Percentiles rank a stretch among this genome's conserved stretches.
These are phyloP conservation scores for Schizophyllum commune DNA, from an alignment of 1,284 basidiomycete genomes.

Conservation along the genomic window DNA sequence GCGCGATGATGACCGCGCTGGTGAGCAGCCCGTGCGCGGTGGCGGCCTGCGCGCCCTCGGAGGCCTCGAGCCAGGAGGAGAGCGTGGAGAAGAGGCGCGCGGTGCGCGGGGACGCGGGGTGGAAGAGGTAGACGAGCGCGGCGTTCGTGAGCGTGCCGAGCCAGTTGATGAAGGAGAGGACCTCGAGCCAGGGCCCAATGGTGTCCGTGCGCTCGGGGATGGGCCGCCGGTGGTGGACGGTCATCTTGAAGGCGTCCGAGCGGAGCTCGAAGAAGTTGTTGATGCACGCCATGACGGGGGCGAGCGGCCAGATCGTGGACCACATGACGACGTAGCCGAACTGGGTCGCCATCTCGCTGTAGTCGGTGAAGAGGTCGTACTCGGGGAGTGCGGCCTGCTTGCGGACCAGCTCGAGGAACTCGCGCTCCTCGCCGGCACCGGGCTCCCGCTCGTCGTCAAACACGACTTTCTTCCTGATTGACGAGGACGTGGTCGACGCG, in stretches of 20 bases:
- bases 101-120: conserved; percentile 28
- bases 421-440: conserved; percentile 54
- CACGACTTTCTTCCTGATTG: conserved; percentile 60
- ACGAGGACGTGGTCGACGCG: conserved; percentile 14
- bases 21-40: conserved; percentile 45
- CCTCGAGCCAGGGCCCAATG: conserved; percentile 92
- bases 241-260: conserved; percentile 94
- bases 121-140: conserved; percentile 82
- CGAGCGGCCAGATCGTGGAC: conserved; percentile 93
- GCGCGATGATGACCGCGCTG: conserved; percentile 66
- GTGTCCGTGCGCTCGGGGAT: conserved; percentile 82
- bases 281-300: conserved; percentile 71
- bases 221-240: conserved; percentile 78
- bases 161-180: conserved; percentile 84
- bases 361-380: conserved; percentile 80
- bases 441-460: conserved; percentile 63
- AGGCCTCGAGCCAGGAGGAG: neutral
- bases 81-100: conserved; percentile 18
- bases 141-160: conserved; percentile 79
- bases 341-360: conserved; percentile 93
- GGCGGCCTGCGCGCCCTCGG: conserved; percentile 23
- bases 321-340: conserved; percentile 92
- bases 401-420: conserved; percentile 72
- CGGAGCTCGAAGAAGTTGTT: conserved; percentile 92
- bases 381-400: conserved; percentile 75